Conservation (phyloP, 305 asterid species). For the Fraxinus sp. region DNA sequence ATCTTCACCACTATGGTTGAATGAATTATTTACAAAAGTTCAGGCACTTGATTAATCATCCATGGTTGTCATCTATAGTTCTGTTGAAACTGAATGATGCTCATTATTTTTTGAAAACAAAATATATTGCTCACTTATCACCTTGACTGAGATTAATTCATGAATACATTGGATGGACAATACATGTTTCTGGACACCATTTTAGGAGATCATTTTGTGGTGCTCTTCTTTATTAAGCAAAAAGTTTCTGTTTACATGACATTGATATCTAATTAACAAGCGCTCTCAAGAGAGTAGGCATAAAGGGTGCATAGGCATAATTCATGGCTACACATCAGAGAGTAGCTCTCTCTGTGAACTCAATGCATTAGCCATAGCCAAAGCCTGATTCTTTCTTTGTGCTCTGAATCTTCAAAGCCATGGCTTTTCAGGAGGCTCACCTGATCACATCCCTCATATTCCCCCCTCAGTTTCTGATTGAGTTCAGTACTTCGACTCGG, state of each 20-base stretch:
- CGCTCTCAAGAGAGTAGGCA: background rate
- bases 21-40: background rate
- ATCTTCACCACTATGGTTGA: background rate
- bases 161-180: background rate
- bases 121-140: background rate
- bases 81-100: background rate
- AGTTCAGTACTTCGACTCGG: constrained; percentile 48
- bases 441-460: constrained; percentile 48
- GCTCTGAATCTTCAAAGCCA: constrained; percentile 78
- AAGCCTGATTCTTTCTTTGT: constrained; percentile 57
- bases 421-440: constrained; percentile 64
- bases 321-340: constrained; percentile 78
- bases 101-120: background rate
- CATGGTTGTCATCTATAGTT: background rate
- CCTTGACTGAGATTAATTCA: background rate
- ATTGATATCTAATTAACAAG: background rate
- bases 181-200: background rate
- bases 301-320: constrained; percentile 67
- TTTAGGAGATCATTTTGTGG: background rate
- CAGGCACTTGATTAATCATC: background rate
- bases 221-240: background rate
- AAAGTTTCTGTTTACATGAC: background rate
- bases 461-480: constrained; percentile 53
- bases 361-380: constrained; percentile 66
- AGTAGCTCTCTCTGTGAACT: constrained; percentile 76